Conservation (phyloP, 352 stramenopile species). For the Phytophthora lateralis region DNA sequence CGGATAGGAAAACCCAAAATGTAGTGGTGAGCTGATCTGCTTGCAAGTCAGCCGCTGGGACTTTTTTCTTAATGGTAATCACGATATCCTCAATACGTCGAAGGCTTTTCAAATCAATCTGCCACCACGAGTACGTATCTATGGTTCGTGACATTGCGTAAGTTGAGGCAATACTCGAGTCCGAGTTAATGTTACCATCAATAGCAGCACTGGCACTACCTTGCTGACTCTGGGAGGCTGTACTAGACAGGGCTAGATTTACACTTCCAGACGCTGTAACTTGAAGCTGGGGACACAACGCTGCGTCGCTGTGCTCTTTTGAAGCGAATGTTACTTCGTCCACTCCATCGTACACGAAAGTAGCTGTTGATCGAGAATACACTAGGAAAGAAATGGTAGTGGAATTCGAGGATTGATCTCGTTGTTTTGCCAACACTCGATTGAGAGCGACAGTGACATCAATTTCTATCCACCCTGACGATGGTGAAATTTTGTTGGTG, state of each 20-base stretch:
- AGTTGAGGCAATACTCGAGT: conserved; percentile 44
- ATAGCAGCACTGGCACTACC: conserved; percentile 58
- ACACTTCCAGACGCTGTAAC: conserved; percentile 56
- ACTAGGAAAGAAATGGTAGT: conserved; percentile 57
- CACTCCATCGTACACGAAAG: conserved; percentile 57
- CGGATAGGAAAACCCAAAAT: conserved; percentile 61
- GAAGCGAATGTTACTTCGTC: conserved; percentile 67
- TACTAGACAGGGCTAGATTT: conserved; percentile 46
- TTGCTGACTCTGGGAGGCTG: conserved; percentile 52
- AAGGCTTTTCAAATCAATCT: conserved; percentile 42
- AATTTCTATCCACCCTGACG: conserved; percentile 64
- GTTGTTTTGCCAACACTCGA: conserved; percentile 43
- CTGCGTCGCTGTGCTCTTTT: conserved; percentile 44
- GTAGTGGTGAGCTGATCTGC: conserved; percentile 34
- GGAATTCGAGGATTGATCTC: conserved; percentile 24
- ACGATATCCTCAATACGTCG: conserved; percentile 58
- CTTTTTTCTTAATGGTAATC: conserved; percentile 53
- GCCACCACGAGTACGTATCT: conserved; percentile 69
- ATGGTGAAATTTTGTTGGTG: conserved; percentile 44
- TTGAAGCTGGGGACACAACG: conserved; percentile 44
- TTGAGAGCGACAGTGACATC: conserved; percentile 73
- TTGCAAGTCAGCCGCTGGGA: conserved; percentile 34
- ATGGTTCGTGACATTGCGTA: conserved; percentile 56
- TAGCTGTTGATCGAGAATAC: conserved; percentile 45
- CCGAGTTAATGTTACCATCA: conserved; percentile 41